phyloP scores from a whole-genome alignment of 2,329 filamentous ascomycete genomes.

The Aureobasidium sp. region DNA sequence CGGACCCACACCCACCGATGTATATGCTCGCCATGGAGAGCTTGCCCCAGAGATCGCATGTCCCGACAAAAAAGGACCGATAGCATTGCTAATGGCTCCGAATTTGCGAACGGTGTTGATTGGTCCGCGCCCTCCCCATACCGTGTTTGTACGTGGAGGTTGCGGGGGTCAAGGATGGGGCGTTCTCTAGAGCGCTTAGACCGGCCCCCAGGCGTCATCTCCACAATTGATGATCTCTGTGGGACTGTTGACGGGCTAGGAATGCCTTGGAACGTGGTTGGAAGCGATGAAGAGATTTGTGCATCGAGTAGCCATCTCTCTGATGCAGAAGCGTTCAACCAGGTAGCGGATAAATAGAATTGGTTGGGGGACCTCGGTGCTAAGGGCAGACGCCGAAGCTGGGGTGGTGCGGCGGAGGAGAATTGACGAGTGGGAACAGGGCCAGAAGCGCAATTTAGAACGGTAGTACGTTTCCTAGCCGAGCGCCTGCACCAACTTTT shows the following conservation, averaged over 20 bases:
- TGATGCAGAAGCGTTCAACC: neutral
- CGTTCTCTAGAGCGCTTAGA: constrained; percentile 1
- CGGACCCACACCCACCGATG: too few relatives aligned
- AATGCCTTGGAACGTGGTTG: neutral
- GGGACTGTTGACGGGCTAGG: neutral
- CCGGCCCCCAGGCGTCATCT: neutral
- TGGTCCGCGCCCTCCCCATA: constrained; percentile 6
- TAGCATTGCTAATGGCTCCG: constrained; percentile 10
- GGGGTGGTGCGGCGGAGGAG: neutral
- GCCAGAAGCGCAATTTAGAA: constrained; percentile 8
- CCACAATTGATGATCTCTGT: constrained; percentile 8
- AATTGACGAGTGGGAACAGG: neutral
- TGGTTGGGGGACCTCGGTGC: neutral
- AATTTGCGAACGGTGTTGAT: neutral
- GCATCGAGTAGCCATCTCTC: neutral
- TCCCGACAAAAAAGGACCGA: constrained; percentile 3
- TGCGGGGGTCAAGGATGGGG: constrained; percentile 7
- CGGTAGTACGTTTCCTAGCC: neutral
- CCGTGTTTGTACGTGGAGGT: neutral
- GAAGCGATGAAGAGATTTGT: neutral
- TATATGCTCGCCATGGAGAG: neutral
- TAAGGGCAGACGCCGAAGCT: neutral
- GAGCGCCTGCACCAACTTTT: constrained; percentile 10
- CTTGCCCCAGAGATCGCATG: neutral
- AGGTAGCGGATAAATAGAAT: neutral